These are phyloP conservation scores for Artomyces pyxidatus DNA, from an alignment of 768 basidiomycete genomes.

Conservation along the genomic window DNA sequence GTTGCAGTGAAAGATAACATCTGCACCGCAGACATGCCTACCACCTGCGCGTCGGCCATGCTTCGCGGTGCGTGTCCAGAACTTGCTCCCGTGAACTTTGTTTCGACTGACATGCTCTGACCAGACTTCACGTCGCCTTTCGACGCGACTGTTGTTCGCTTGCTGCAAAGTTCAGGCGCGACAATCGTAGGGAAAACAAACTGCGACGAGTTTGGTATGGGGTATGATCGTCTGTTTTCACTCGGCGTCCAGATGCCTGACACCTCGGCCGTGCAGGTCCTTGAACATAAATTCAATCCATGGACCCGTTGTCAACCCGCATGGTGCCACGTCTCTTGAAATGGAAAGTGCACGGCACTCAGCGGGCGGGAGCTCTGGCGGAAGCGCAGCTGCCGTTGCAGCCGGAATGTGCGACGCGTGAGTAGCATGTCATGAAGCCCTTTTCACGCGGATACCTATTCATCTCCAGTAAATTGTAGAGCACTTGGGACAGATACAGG, in stretches of 20 bases:
- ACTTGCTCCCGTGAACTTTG: not conserved
- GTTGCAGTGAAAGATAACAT: constrained; percentile 88
- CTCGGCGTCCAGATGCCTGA: not conserved
- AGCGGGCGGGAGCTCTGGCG: constrained; percentile 92
- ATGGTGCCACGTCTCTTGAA: constrained; percentile 18
- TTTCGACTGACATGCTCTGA: not conserved
- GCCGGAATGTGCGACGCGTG: constrained; percentile 79
- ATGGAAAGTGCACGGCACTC: constrained; percentile 38
- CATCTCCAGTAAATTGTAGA: constrained; percentile 31
- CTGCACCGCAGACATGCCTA: constrained; percentile 52
- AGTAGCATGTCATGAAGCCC: constrained; percentile 24
- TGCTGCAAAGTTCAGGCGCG: constrained; percentile 56
- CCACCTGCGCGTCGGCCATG: constrained; percentile 75
- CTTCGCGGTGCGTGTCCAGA: constrained; percentile 44
- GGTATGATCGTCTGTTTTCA: constrained; percentile 43
- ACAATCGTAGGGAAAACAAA: constrained; percentile 83
- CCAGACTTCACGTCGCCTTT: constrained; percentile 73
- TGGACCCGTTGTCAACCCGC: constrained; percentile 71
- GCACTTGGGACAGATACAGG: constrained; percentile 94
- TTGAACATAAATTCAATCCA: constrained; percentile 66
- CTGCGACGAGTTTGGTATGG: constrained; percentile 99
- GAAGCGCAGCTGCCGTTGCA: constrained; percentile 90
- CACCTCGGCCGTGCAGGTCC: constrained; percentile 41
- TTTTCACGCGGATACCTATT: not conserved
- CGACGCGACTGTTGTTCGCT: constrained; percentile 75